These are phyloP conservation scores for Mycena indigotica DNA, from an alignment of 768 basidiomycete genomes.

Conservation along the genomic window DNA sequence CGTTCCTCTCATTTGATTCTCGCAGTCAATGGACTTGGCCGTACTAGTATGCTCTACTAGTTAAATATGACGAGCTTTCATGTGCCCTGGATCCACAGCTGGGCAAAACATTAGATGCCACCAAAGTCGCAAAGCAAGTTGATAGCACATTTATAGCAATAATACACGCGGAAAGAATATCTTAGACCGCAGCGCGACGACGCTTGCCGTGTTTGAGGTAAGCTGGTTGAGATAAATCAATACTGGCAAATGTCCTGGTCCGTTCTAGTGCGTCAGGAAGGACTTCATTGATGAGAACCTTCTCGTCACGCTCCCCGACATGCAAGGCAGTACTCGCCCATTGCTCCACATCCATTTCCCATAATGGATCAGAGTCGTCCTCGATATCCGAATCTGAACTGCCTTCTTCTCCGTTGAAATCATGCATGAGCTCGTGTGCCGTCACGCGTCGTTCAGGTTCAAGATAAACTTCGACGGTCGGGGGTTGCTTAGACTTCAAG, in stretches of 20 bases:
- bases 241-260: background rate
- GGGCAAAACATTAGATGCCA: no score
- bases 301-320: background rate
- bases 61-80: no score
- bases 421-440: background rate
- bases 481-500: background rate
- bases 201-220: background rate
- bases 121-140: background rate
- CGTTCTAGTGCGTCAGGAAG: background rate
- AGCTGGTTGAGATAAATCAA: background rate
- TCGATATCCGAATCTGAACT: background rate
- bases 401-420: background rate
- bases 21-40: no score
- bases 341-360: background rate
- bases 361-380: background rate
- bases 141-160: background rate
- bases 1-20: constrained; percentile 6
- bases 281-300: background rate
- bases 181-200: background rate
- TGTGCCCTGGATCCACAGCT: no score
- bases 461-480: background rate
- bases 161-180: background rate
- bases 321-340: background rate
- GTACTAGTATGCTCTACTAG: no score
- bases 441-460: background rate